Conservation (phyloP, 1,139 yeast genomes). For the Candida sojae region DNA sequence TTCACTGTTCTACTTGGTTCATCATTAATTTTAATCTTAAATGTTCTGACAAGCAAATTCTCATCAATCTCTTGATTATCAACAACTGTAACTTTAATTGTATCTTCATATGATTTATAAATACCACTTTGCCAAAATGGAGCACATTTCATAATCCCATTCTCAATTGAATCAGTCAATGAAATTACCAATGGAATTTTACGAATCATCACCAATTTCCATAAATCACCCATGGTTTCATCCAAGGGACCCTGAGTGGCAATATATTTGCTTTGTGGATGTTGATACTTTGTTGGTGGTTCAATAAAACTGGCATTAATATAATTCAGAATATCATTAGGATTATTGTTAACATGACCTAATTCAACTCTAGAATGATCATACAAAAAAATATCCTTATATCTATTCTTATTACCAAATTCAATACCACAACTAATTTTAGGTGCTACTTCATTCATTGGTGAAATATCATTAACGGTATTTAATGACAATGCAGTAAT, state of each 20-base stretch:
- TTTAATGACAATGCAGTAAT: slow-evolving; percentile 27
- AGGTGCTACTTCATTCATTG: slow-evolving; percentile 19
- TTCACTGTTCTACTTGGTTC: slow-evolving; percentile 25
- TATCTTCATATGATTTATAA: slow-evolving; percentile 39
- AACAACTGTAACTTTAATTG: slow-evolving; percentile 29
- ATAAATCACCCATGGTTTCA: slow-evolving; percentile 76
- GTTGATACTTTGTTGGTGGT: slow-evolving; percentile 16
- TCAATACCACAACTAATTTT: slow-evolving; percentile 61
- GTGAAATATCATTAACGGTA: slow-evolving; percentile 5
- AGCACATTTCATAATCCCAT: slow-evolving; percentile 55
- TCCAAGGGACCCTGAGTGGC: slow-evolving; percentile 89
- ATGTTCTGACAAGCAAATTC: slow-evolving; percentile 34
- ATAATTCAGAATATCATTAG: slow-evolving; percentile 31
- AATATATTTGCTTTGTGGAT: slow-evolving; percentile 46
- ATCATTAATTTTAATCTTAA: slow-evolving; percentile 29
- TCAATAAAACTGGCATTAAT: slow-evolving; percentile 63
- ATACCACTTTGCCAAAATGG: slow-evolving; percentile 55
- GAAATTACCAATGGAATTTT: slow-evolving; percentile 45
- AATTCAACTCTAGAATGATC: slow-evolving; percentile 65
- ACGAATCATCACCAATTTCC: slow-evolving; percentile 64
- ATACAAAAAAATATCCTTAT: slow-evolving; percentile 48
- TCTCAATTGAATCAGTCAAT: slow-evolving; percentile 53
- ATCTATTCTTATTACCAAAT: slow-evolving; percentile 60
- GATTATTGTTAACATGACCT: slow-evolving; percentile 18
- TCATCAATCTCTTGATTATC: slow-evolving; percentile 19